Evolutionary conservation across 805 yeast species (phyloP), one percentile per base, ranked within the genome.

Genomic region (Lipomyces sp.): DNA sequence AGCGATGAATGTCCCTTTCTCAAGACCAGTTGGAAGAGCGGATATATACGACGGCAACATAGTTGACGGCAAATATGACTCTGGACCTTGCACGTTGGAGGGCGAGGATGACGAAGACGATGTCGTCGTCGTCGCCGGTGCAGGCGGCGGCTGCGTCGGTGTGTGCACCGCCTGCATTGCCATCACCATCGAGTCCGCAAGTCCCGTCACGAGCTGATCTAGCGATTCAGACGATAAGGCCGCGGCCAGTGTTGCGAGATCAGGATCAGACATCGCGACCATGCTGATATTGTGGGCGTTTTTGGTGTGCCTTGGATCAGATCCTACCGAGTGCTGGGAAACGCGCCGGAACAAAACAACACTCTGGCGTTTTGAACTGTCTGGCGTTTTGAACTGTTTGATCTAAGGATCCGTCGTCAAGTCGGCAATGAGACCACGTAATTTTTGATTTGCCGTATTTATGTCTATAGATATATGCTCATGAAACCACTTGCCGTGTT

Each of bases 41-140:
- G 92, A 88, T 30, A 91, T 92, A 74, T 79, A 92, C 0, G 96
- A 84, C 50, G 97, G 97, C 69, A 91, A 87, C 97, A 92, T 92
- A 1, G 70, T 66, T 57, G 59, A 51, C 11, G 42, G n/a, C 51
- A 62, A 8, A 50, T 51, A 58, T 18, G 57, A 37, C 24, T 5
- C 32, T 18, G 59, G 30, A 29, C 39, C 56, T 29, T 18, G 58
- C 29, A 53, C n/a, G 1, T 6, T n/a, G n/a, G 53, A 30, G 62
- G 35, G n/a, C 24, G 62, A 0, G n/a, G 63, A 59, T n/a, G 63
- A 53, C n/a, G 66, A 39, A 6, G 63, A 42, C 30, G 63, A 55
- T 24, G 24, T 24, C 24, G 24, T 24, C 24, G 24, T 24, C 24
- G 24, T 24, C 24, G 1, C 24, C 1, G 24, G 24, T 1, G 24